Evolutionary conservation across 2,329 filamentous ascomycete species (phyloP).

Genomic region (Plectosphaerella sp.): DNA sequence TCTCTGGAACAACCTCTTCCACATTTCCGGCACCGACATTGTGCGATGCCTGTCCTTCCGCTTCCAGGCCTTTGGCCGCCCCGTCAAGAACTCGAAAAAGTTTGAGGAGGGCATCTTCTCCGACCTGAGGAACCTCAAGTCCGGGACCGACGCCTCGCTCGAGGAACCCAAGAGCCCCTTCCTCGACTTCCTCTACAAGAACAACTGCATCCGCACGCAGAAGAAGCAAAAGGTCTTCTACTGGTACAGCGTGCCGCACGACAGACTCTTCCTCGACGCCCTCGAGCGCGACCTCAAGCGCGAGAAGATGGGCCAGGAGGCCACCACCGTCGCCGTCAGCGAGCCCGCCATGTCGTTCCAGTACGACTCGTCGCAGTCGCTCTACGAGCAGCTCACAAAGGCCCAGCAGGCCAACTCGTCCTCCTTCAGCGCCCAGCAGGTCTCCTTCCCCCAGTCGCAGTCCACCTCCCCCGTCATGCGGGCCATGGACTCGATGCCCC

Average conservation of each 20-base stretch:
- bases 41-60: conserved; percentile 96
- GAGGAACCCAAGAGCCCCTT: conserved; percentile 99
- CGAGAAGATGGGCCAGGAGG: conserved; percentile 99
- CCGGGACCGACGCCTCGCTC: conserved; percentile 93
- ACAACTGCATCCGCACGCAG: conserved; percentile 99
- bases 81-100: conserved; percentile 99
- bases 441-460: conserved; percentile 68
- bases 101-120: conserved; percentile 99
- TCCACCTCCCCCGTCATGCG: conserved; percentile 85
- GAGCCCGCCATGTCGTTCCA: conserved; percentile 97
- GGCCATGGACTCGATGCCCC: conserved; percentile 90
- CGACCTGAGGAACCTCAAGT: conserved; percentile 95
- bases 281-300: conserved; percentile 96
- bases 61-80: conserved; percentile 96
- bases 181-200: conserved; percentile 98
- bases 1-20: conserved; percentile 98
- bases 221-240: conserved; percentile 99
- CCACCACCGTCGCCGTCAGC: conserved; percentile 92
- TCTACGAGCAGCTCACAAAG: conserved; percentile 99
- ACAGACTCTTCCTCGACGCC: conserved; percentile 94
- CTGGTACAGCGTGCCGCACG: conserved; percentile 99
- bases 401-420: conserved; percentile 98
- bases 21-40: conserved; percentile 98
- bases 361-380: conserved; percentile 97
- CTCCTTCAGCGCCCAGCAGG: conserved; percentile 80